phyloP scores from a whole-genome alignment of 495 filamentous ascomycete species.

The Lophiotrema nucula region DNA sequence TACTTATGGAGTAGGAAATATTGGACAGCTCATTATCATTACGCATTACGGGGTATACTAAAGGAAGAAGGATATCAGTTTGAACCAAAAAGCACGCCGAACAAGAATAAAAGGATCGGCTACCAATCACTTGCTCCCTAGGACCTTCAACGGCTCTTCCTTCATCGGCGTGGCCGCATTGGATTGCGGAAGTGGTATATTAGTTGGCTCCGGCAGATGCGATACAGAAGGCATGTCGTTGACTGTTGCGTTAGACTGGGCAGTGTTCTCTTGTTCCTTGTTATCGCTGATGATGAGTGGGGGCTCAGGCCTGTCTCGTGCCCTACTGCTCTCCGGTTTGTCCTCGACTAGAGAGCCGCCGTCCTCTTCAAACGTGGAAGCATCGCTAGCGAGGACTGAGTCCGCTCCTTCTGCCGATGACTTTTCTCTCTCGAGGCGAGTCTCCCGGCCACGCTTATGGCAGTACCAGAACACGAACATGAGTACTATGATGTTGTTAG shows the following conservation, averaged over 20 bases:
- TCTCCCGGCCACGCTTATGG: constrained; percentile 87
- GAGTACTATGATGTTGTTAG: constrained; percentile 58
- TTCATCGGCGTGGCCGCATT: constrained; percentile 2
- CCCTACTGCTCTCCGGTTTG: constrained; percentile 20
- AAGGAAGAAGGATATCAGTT: constrained; percentile 25
- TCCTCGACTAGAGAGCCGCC: constrained; percentile 6
- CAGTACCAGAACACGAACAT: constrained; percentile 96
- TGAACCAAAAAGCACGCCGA: constrained; percentile 1
- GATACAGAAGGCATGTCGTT: constrained; percentile 29
- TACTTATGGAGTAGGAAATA: neutral
- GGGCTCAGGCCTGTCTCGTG: constrained; percentile 15
- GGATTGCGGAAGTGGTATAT: constrained; percentile 14
- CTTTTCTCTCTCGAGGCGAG: constrained; percentile 69
- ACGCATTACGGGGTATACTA: neutral
- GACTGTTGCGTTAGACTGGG: constrained; percentile 20
- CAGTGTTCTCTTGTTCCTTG: constrained; percentile 28
- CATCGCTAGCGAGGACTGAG: constrained; percentile 10
- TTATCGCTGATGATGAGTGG: constrained; percentile 26
- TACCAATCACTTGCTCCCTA: neutral
- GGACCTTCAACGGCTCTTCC: constrained; percentile 13
- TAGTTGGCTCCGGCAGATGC: constrained; percentile 32
- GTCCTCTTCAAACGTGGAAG: constrained; percentile 15
- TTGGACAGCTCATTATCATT: constrained; percentile 7
- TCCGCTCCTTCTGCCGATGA: constrained; percentile 25
- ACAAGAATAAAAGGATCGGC: neutral